phyloP scores from a whole-genome alignment of 257 asterid species.

The Cruciata laevipes region DNA sequence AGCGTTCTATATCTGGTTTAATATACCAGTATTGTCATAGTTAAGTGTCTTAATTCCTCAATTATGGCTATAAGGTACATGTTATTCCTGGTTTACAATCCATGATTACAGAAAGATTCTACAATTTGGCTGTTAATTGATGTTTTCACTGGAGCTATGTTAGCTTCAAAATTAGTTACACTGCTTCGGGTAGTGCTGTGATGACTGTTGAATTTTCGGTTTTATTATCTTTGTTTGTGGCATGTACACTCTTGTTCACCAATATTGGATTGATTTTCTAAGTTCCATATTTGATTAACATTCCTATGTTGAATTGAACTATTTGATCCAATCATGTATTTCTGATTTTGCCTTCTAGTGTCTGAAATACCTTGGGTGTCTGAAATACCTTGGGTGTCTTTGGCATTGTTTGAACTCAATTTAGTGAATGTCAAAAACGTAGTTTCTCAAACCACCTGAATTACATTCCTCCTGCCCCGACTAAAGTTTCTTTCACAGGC shows the following conservation, averaged over 20 bases:
- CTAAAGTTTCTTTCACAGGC: slow-evolving; percentile 1
- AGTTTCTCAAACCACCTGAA: neutral
- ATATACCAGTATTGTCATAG: no score
- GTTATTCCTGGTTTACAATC: neutral
- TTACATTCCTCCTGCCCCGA: neutral
- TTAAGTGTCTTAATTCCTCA: no score
- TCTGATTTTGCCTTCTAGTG: slow-evolving; percentile 4
- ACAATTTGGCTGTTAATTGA: neutral
- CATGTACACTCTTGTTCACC: neutral
- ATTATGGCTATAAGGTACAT: neutral
- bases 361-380: neutral
- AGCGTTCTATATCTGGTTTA: no score
- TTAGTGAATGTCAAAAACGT: neutral
- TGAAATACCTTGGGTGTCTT: neutral
- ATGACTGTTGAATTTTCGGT: neutral
- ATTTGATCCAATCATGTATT: neutral
- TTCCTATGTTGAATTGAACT: neutral
- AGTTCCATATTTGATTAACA: neutral
- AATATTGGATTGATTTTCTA: neutral
- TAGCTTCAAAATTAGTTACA: neutral
- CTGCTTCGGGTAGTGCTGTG: neutral
- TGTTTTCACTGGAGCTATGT: neutral
- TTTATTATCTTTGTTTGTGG: neutral
- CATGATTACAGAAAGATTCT: neutral
- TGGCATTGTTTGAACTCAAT: neutral